Evolutionary conservation across 2,329 filamentous ascomycete species (phyloP), one percentile per base, ranked within the genome.

Genomic region (Zasmidium angulare): DNA sequence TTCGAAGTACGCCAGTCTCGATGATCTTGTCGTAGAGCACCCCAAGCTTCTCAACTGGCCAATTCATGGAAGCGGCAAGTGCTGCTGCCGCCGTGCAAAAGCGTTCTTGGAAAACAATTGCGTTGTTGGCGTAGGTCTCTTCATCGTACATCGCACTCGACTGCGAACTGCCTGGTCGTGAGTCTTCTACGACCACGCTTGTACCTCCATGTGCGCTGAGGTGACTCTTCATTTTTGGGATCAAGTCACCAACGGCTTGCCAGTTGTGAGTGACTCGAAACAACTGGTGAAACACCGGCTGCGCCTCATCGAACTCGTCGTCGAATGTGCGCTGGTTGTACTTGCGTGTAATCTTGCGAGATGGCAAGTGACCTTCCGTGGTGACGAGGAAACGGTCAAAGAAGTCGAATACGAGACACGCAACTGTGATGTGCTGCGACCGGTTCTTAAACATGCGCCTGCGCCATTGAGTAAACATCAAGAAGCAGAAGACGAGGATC

Each of bases 221-320:
- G 65, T 95, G 90, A 43, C 80, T 81, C 55, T 83, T 82, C 88
- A 96, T 96, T 46, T 83, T 84, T 6, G 84, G 84, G 22, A 96
- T 80, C 3, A 95, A 78, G 48, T 86, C 84, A 56, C 81, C 81
- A 23, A 96, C 82, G 46, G 85, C 83, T 7, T 76, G 71, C 92
- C 92, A 96, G 72, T 92, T 89, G 59, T 87, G 83, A 6, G 89
- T 90, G 2, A 91, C 89, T 58, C 89, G 85, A 71, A 90, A 96
- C 69, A 95, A 88, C 92, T 92, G 96, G 52, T 92, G 86, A 74
- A 95, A 96, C 1, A 93, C 85, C 0, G 89, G 85, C 70, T 96
- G 91, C 0, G 85, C 84, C 22, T 86, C 86, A 57, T 86, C 86
- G 68, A 96, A 93, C 14, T 87, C 84, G 61, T 96, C 90, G 60